Conservation (phyloP, 495 filamentous ascomycete genomes). For the Penicillium atrosanguineum region DNA sequence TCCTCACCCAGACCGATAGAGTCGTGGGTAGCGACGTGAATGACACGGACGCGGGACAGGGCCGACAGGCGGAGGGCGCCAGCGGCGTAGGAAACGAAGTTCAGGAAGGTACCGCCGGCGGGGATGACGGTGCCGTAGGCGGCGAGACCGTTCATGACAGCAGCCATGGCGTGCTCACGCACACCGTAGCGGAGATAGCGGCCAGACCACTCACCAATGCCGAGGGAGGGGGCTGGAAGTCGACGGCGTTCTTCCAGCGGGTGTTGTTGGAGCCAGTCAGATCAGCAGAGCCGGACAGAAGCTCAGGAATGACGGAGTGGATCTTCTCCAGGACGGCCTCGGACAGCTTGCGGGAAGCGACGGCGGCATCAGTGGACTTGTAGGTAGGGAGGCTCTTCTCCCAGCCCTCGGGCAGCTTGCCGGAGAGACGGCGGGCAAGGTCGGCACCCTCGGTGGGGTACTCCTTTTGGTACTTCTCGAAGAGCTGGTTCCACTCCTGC, state of each 20-base stretch:
- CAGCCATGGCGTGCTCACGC: conserved; percentile 96
- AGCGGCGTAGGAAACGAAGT: conserved; percentile 99
- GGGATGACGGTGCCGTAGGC: conserved; percentile 96
- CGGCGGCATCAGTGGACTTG: conserved; percentile 79
- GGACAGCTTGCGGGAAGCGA: conserved; percentile 92
- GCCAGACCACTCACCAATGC: conserved; percentile 82
- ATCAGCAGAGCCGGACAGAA: conserved; percentile 94
- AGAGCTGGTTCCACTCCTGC: conserved; percentile 91
- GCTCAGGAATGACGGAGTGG: conserved; percentile 78
- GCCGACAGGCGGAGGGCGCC: conserved; percentile 93
- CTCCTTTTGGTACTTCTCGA: conserved; percentile 77
- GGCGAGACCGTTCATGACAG: conserved; percentile 95
- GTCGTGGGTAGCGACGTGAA: conserved; percentile 99
- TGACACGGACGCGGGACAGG: conserved; percentile 84
- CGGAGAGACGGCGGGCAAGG: conserved; percentile 74
- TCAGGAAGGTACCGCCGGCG: conserved; percentile 94
- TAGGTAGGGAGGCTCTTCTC: conserved; percentile 91
- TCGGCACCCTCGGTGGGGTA: conserved; percentile 76
- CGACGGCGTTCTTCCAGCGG: conserved; percentile 91
- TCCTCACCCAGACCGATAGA: conserved; percentile 99
- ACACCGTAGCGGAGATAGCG: conserved; percentile 98
- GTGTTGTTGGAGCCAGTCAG: conserved; percentile 98
- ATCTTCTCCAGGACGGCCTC: conserved; percentile 91
- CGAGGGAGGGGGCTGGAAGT: conserved; percentile 93
- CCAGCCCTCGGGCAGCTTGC: conserved; percentile 93